A percentile compares a stretch with the other conserved stretches of the same genome.
phyloP scores from a whole-genome alignment of 257 asterid species.

The Coffea canephora region DNA sequence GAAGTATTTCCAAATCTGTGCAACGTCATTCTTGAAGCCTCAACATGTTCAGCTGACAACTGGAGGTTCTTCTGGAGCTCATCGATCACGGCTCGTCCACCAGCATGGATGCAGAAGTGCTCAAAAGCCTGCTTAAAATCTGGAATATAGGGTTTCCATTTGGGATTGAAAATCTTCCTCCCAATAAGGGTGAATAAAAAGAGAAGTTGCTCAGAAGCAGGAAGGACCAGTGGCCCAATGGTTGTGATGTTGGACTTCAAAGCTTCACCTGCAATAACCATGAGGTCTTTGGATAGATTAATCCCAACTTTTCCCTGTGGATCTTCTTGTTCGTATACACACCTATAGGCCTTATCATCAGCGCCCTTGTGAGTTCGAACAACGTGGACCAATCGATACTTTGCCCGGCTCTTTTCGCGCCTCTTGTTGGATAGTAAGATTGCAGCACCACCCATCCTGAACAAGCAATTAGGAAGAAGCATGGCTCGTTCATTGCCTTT shows the following conservation, averaged over 20 bases:
- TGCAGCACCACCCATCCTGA: conserved; percentile 86
- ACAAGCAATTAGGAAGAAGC: conserved; percentile 82
- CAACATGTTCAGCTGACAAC: conserved; percentile 83
- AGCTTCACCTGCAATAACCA: conserved; percentile 91
- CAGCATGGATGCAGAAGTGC: conserved; percentile 87
- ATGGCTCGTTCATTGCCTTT: conserved; percentile 84
- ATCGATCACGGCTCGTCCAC: conserved; percentile 85
- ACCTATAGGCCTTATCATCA: conserved; percentile 72
- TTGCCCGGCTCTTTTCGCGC: conserved; percentile 51
- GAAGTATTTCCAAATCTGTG: conserved; percentile 83
- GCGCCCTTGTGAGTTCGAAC: conserved; percentile 88
- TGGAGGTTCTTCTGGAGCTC: conserved; percentile 85
- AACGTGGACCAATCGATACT: conserved; percentile 65
- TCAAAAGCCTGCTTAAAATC: conserved; percentile 83
- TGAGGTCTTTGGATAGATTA: conserved; percentile 67
- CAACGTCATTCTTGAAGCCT: conserved; percentile 87
- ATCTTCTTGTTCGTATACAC: conserved; percentile 83
- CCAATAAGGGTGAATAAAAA: conserved; percentile 76
- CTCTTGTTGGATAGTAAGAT: conserved; percentile 68
- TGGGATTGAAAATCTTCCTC: conserved; percentile 70
- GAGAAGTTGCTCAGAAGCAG: conserved; percentile 76
- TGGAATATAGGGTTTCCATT: conserved; percentile 85
- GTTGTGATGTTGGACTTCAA: conserved; percentile 82
- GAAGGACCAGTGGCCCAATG: conserved; percentile 78
- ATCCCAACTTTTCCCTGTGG: conserved; percentile 76